phyloP scores from a whole-genome alignment of 306 rosid genomes.

The Vachellia pachyceras region DNA sequence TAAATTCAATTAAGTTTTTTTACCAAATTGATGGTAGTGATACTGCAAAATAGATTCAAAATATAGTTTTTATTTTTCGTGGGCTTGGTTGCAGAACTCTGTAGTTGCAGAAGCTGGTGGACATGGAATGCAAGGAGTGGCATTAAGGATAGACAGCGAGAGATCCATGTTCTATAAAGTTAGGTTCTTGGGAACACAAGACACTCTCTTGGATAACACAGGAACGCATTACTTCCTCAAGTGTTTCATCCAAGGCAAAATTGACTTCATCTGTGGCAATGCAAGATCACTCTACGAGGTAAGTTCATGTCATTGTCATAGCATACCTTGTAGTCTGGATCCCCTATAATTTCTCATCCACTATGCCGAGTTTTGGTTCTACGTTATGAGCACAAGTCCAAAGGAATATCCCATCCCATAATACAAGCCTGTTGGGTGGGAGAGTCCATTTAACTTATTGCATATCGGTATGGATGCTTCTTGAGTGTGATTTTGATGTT shows the following conservation, averaged over 20 bases:
- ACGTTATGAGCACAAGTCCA: too few relatives aligned
- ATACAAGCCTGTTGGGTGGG: too few relatives aligned
- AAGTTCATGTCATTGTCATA: background rate
- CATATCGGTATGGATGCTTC: too few relatives aligned
- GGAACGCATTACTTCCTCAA: slow-evolving; percentile 76
- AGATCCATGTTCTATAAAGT: slow-evolving; percentile 82
- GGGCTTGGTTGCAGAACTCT: slow-evolving; percentile 56
- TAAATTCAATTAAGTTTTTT: background rate
- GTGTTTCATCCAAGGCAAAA: slow-evolving; percentile 71
- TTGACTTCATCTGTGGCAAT: slow-evolving; percentile 82
- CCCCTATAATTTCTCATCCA: background rate
- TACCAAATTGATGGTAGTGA: background rate
- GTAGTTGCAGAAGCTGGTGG: slow-evolving; percentile 72
- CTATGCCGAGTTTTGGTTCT: too few relatives aligned
- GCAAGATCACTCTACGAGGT: slow-evolving; percentile 86
- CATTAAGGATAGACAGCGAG: slow-evolving; percentile 71
- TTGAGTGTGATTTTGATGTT: too few relatives aligned
- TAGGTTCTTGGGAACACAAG: slow-evolving; percentile 74
- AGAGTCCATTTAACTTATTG: too few relatives aligned
- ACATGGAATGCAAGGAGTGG: slow-evolving; percentile 90
- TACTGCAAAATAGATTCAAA: background rate
- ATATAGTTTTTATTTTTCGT: background rate
- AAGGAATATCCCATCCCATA: too few relatives aligned
- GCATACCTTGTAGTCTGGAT: background rate
- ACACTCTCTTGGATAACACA: slow-evolving; percentile 77